These are phyloP conservation scores for Sicyos baderoa DNA, from an alignment of 306 rosid species.

Conservation along the genomic window DNA sequence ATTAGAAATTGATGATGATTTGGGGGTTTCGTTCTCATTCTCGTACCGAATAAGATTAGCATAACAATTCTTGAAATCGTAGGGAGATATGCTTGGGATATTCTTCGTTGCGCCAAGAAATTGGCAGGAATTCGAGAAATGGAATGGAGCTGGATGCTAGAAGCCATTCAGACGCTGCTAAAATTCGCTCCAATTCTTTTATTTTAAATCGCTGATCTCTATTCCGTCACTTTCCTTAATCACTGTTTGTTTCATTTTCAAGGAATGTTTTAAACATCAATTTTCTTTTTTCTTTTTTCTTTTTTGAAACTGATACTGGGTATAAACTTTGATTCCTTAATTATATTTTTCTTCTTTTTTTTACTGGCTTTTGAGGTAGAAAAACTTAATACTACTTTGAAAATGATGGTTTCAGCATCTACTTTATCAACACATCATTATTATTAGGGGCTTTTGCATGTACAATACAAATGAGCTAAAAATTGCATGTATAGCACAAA, in stretches of 20 bases:
- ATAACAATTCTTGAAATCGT: conserved; percentile 8
- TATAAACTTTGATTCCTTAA: conserved; percentile 19
- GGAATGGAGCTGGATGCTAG: not conserved
- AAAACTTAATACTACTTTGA: not conserved
- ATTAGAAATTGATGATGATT: not conserved
- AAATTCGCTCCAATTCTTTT: not conserved
- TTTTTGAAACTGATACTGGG: not conserved
- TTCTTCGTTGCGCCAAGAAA: conserved; percentile 1
- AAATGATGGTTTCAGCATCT: not conserved
- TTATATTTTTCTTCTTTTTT: not conserved
- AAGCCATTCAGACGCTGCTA: conserved; percentile 7
- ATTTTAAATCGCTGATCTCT: not conserved
- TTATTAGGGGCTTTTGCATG: too few species aligned
- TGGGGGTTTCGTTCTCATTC: not conserved
- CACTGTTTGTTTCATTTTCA: not conserved
- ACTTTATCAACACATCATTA: too few species aligned
- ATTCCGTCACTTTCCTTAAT: not conserved
- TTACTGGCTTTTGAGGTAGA: not conserved
- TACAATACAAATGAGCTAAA: too few species aligned
- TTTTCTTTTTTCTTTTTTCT: not conserved
- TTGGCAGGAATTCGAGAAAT: not conserved
- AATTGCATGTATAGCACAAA: too few species aligned
- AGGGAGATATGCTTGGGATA: conserved; percentile 22
- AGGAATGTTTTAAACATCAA: not conserved
- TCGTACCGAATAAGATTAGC: not conserved